Evolutionary conservation across 2,329 filamentous ascomycete species (phyloP).

Genomic region (Cladosporium sp.): DNA sequence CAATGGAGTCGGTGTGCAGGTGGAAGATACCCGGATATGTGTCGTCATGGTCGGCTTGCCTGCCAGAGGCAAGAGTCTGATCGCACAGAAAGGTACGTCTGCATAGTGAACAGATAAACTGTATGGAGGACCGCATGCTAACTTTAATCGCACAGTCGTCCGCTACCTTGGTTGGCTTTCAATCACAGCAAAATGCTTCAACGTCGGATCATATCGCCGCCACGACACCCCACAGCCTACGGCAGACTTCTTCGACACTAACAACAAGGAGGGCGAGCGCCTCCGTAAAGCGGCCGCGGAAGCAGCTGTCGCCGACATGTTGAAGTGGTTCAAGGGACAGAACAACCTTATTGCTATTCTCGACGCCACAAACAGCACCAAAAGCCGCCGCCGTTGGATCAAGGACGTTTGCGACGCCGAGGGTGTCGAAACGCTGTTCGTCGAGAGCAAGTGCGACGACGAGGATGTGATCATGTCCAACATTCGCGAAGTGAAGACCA

Average conservation of each 20-base stretch:
- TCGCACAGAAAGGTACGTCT: constrained; percentile 71
- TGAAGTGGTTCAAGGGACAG: constrained; percentile 79
- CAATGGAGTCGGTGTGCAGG: constrained; percentile 74
- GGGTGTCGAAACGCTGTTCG: constrained; percentile 82
- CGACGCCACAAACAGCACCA: constrained; percentile 96
- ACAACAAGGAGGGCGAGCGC: constrained; percentile 86
- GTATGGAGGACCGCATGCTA: neutral
- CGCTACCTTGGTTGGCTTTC: constrained; percentile 97
- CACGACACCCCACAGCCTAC: constrained; percentile 84
- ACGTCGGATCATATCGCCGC: constrained; percentile 93
- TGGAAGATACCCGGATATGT: constrained; percentile 93
- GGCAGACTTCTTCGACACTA: constrained; percentile 92
- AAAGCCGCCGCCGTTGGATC: constrained; percentile 86
- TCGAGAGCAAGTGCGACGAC: constrained; percentile 95
- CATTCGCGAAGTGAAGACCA: constrained; percentile 88
- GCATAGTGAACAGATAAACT: neutral
- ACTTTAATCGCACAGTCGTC: constrained; percentile 63
- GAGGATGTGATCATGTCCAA: constrained; percentile 97
- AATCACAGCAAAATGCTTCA: constrained; percentile 91
- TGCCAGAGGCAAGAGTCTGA: constrained; percentile 93
- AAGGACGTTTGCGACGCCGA: constrained; percentile 73
- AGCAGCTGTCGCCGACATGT: constrained; percentile 90
- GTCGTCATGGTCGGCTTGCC: constrained; percentile 98
- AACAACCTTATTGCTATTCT: constrained; percentile 87
- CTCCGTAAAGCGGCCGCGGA: constrained; percentile 85